phyloP scores from a whole-genome alignment of 1,139 yeast genomes.

The Geotrichum phurueaensis region DNA sequence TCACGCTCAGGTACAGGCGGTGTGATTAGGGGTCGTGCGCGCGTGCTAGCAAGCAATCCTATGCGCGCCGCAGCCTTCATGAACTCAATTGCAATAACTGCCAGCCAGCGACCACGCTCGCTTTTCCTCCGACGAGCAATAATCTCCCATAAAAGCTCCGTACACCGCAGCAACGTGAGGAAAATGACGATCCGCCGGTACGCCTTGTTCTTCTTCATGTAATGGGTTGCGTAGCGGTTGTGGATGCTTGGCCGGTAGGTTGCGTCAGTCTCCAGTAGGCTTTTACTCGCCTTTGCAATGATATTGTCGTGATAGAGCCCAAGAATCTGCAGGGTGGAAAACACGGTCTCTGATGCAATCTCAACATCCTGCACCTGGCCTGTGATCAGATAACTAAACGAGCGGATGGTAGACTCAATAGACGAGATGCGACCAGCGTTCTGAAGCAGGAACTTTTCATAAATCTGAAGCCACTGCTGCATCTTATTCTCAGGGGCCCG shows the following conservation, averaged over 20 bases:
- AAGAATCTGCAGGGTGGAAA: conserved; percentile 34
- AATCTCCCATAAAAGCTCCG: conserved; percentile 39
- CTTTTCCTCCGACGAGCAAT: conserved; percentile 20
- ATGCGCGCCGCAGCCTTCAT: conserved; percentile 34
- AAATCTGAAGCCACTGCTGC: conserved; percentile 25
- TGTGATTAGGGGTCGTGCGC: conserved; percentile 31
- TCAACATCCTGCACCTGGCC: conserved; percentile 41
- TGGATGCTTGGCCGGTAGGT: conserved; percentile 28
- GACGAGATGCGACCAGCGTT: conserved; percentile 38
- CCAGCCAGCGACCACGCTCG: conserved; percentile 31
- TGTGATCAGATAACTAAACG: conserved; percentile 38
- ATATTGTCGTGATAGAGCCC: conserved; percentile 39
- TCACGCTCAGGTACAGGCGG: conserved; percentile 38
- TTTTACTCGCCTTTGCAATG: conserved; percentile 30
- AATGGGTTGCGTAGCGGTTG: conserved; percentile 34
- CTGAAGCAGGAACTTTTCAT: conserved; percentile 32
- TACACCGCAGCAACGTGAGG: conserved; percentile 34
- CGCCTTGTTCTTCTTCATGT: conserved; percentile 23
- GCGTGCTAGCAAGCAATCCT: conserved; percentile 29
- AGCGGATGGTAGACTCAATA: conserved; percentile 36
- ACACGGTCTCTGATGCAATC: conserved; percentile 34
- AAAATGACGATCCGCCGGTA: conserved; percentile 33
- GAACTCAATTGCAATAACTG: conserved; percentile 33
- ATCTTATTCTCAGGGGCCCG: background rate
- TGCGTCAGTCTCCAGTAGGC: conserved; percentile 22